A percentile compares a stretch with the other conserved stretches of the same genome.
Evolutionary conservation across 164 flowering plant species (phyloP).

Genomic region (Magnolia changhungtana): DNA sequence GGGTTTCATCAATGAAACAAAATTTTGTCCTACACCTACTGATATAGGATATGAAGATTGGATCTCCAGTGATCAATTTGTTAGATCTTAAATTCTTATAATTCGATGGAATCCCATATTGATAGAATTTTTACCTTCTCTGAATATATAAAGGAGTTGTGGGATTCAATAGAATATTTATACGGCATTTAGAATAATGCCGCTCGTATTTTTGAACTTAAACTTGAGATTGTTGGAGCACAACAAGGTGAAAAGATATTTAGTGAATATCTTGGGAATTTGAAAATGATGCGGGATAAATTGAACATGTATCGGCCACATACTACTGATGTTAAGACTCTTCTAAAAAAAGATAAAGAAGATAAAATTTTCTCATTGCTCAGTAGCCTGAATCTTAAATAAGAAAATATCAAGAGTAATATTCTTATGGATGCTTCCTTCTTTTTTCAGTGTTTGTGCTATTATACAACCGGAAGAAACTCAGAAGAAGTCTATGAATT

Average conservation of each 20-base stretch:
- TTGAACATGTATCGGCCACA: background rate
- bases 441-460: slow-evolving; percentile 8
- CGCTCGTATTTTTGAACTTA: too few species aligned
- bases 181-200: too few species aligned
- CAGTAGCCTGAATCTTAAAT: background rate
- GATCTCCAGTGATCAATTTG: too few species aligned
- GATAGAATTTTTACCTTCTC: too few species aligned
- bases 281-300: slow-evolving; percentile 16
- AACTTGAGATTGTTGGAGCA: background rate
- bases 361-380: slow-evolving; percentile 6
- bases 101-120: too few species aligned
- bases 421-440: slow-evolving; percentile 17
- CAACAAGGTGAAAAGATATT: background rate
- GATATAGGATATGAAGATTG: too few species aligned
- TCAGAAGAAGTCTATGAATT: slow-evolving; percentile 5
- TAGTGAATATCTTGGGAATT: background rate
- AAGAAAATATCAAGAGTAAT: slow-evolving; percentile 9
- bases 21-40: too few species aligned
- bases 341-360: slow-evolving; percentile 12
- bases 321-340: slow-evolving; percentile 3
- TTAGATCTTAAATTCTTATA: too few species aligned
- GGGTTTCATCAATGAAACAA: too few species aligned
- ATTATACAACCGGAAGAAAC: slow-evolving; percentile 14
- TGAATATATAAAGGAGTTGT: too few species aligned
- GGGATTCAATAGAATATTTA: too few species aligned